Conservation (phyloP, 192 early-diverging fungal species). For the Rhizophlyctis rosea region DNA sequence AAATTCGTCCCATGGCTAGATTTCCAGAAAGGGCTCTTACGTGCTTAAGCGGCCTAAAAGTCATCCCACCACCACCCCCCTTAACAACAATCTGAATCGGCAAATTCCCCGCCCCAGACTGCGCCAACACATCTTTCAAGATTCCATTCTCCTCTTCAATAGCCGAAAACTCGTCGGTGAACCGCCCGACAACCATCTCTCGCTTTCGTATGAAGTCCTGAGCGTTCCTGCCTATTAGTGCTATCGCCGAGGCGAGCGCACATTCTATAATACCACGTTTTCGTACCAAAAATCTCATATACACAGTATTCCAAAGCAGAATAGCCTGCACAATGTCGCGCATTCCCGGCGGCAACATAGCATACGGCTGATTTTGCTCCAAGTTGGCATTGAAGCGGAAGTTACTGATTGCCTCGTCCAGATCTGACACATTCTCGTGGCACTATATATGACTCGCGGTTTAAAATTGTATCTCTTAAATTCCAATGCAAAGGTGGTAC, state of each 20-base stretch:
- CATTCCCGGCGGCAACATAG: background rate
- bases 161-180: constrained; percentile 24
- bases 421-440: background rate
- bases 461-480: no score
- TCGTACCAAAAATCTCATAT: constrained; percentile 20
- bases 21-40: no score
- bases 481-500: no score
- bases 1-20: no score
- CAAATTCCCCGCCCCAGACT: constrained; percentile 12
- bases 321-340: constrained; percentile 1
- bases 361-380: background rate
- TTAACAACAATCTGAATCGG: no score
- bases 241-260: background rate
- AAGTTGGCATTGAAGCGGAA: background rate
- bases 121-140: constrained; percentile 30
- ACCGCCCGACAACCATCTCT: constrained; percentile 10
- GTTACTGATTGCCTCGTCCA: background rate
- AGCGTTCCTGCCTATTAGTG: background rate
- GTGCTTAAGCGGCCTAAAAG: no score
- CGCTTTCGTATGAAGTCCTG: constrained; percentile 14
- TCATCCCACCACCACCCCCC: no score
- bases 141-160: constrained; percentile 35
- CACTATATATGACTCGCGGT: background rate
- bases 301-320: constrained; percentile 10
- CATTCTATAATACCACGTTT: background rate